These are phyloP conservation scores for Elsinoe necatrix DNA, from an alignment of 2,329 filamentous ascomycete species.

Conservation along the genomic window DNA sequence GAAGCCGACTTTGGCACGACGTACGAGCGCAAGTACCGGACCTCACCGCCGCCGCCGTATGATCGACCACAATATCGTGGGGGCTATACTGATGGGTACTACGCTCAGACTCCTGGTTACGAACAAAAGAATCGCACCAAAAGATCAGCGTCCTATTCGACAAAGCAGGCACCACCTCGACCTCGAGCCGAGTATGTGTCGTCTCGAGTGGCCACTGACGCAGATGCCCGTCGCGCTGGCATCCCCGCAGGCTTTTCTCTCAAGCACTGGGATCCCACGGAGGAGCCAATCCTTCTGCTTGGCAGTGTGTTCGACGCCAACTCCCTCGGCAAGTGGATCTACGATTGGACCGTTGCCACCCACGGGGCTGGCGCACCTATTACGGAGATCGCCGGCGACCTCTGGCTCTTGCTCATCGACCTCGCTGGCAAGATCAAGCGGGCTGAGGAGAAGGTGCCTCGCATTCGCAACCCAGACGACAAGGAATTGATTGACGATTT, in stretches of 20 bases:
- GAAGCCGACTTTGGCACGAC: conserved; percentile 34
- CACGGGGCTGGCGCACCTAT: conserved; percentile 75
- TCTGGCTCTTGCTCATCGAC: conserved; percentile 93
- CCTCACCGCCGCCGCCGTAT: conserved; percentile 39
- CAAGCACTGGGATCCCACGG: conserved; percentile 96
- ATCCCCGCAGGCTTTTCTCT: conserved; percentile 87
- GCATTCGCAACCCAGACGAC: conserved; percentile 64
- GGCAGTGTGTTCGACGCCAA: conserved; percentile 97
- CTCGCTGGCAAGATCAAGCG: conserved; percentile 89
- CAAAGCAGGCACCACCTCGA: conserved; percentile 37
- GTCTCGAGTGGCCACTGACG: conserved; percentile 51
- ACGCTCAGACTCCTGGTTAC: conserved; percentile 43
- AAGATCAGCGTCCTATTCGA: conserved; percentile 46
- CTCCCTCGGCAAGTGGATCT: conserved; percentile 97
- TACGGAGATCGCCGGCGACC: conserved; percentile 82
- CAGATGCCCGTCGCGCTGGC: conserved; percentile 53
- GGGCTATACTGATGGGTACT: conserved; percentile 42
- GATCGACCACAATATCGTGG: conserved; percentile 48
- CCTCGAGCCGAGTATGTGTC: conserved; percentile 34
- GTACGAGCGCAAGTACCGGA: conserved; percentile 33
- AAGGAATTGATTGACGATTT: conserved; percentile 82
- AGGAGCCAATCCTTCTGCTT: conserved; percentile 86
- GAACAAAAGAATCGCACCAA: conserved; percentile 37
- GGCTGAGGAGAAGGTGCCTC: conserved; percentile 66
- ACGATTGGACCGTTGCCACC: conserved; percentile 95